phyloP scores from a whole-genome alignment of 495 filamentous ascomycete genomes.

The Tuber indicum region DNA sequence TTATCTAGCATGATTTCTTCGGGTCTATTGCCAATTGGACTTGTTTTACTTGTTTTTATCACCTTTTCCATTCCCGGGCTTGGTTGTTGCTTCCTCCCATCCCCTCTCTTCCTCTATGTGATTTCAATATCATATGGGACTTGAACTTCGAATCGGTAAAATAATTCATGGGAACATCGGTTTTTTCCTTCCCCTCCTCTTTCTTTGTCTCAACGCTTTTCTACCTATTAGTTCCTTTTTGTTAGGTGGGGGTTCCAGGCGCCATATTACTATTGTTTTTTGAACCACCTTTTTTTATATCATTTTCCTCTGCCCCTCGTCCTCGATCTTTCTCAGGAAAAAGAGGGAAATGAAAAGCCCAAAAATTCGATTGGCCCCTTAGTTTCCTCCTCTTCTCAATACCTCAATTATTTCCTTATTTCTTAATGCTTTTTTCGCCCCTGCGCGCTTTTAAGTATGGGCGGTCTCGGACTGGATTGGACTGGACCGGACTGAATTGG shows the following conservation, averaged over 20 bases:
- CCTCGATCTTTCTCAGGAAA: not conserved
- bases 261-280: not conserved
- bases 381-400: not conserved
- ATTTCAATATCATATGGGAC: conserved; percentile 1
- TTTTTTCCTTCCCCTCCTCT: not conserved
- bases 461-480: not conserved
- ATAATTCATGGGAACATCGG: not conserved
- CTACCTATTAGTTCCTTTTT: not conserved
- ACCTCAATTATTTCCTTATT: conserved; percentile 1
- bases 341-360: not conserved
- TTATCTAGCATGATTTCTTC: conserved; percentile 11
- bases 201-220: not conserved
- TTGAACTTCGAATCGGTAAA: not conserved
- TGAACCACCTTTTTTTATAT: not conserved
- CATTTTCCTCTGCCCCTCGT: not conserved
- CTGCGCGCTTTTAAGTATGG: not conserved
- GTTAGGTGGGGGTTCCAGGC: not conserved
- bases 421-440: not conserved
- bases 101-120: not conserved
- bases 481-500: not conserved
- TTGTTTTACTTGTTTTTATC: not conserved
- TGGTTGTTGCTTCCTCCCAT: not conserved
- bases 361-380: not conserved
- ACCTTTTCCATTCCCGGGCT: not conserved
- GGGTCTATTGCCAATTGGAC: conserved; percentile 2